These are phyloP conservation scores for Pueraria montana DNA, from an alignment of 306 rosid species.

Conservation along the genomic window DNA sequence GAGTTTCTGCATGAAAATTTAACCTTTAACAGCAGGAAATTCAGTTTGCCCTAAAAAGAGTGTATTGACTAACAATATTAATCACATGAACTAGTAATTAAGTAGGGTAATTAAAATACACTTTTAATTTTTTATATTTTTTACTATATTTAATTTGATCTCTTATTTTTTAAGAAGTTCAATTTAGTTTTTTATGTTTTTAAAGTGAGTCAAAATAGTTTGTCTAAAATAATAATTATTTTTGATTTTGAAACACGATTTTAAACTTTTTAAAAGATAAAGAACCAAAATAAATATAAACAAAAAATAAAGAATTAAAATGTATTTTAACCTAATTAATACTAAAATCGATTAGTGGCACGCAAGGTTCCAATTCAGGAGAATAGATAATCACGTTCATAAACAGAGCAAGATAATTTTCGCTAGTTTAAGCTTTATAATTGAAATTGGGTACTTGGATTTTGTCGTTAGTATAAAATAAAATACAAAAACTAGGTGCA, in stretches of 20 bases:
- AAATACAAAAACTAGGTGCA: not conserved
- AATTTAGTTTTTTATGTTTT: too few species aligned
- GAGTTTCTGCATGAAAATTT: not conserved
- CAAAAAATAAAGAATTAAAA: too few species aligned
- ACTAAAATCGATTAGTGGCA: not conserved
- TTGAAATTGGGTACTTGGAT: not conserved
- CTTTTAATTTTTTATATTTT: too few species aligned
- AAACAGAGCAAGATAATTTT: not conserved
- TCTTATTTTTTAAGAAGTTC: too few species aligned
- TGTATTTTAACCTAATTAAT: too few species aligned
- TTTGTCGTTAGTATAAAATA: not conserved
- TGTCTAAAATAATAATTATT: too few species aligned
- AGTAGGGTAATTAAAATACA: too few species aligned
- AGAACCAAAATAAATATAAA: too few species aligned
- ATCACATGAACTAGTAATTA: not conserved
- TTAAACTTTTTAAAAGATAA: too few species aligned
- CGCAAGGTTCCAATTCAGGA: not conserved
- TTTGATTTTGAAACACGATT: too few species aligned
- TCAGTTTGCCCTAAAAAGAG: not conserved
- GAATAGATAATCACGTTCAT: not conserved
- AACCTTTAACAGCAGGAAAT: not conserved
- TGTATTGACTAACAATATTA: not conserved
- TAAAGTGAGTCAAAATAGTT: too few species aligned
- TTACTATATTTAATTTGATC: too few species aligned
- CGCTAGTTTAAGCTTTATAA: not conserved